These are phyloP conservation scores for Waltergamsia citrina DNA, from an alignment of 2,329 filamentous ascomycete species.

Conservation along the genomic window DNA sequence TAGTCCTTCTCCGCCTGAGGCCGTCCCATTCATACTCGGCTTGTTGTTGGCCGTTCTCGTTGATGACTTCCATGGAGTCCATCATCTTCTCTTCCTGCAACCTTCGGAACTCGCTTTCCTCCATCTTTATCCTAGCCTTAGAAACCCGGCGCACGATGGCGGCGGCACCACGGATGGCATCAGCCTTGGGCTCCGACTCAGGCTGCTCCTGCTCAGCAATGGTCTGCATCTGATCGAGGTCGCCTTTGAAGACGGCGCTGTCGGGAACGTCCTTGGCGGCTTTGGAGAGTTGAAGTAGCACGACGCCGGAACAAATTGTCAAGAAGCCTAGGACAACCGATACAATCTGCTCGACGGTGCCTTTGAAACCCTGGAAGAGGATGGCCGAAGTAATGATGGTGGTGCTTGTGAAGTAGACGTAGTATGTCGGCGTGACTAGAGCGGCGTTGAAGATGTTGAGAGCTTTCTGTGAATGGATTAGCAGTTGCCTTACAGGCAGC, in stretches of 20 bases:
- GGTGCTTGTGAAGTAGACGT: slow-evolving; percentile 94
- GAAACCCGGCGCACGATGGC: slow-evolving; percentile 83
- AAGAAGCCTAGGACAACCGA: slow-evolving; percentile 92
- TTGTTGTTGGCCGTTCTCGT: slow-evolving; percentile 56
- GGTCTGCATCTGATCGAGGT: slow-evolving; percentile 89
- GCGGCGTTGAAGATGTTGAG: slow-evolving; percentile 95
- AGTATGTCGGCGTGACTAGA: slow-evolving; percentile 95
- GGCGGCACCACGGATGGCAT: slow-evolving; percentile 85
- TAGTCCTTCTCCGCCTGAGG: slow-evolving; percentile 60
- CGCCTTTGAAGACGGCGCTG: slow-evolving; percentile 80
- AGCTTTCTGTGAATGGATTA: slow-evolving; percentile 69
- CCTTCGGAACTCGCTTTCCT: slow-evolving; percentile 68
- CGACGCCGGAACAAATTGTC: slow-evolving; percentile 85
- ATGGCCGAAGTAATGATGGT: slow-evolving; percentile 93
- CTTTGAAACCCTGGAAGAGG: slow-evolving; percentile 89
- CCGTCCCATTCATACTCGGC: slow-evolving; percentile 78
- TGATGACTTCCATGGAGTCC: slow-evolving; percentile 64
- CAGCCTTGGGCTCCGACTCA: slow-evolving; percentile 93
- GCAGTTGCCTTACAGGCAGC: slow-evolving; percentile 6
- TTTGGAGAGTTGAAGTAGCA: slow-evolving; percentile 91
- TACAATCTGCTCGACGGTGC: slow-evolving; percentile 67
- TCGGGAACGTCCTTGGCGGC: slow-evolving; percentile 97
- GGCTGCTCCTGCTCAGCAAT: slow-evolving; percentile 92
- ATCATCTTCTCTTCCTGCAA: slow-evolving; percentile 68
- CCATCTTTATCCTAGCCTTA: slow-evolving; percentile 62